These are phyloP conservation scores for Aspergillus brunneoviolaceus DNA, from an alignment of 2,329 filamentous ascomycete genomes.

Conservation along the genomic window DNA sequence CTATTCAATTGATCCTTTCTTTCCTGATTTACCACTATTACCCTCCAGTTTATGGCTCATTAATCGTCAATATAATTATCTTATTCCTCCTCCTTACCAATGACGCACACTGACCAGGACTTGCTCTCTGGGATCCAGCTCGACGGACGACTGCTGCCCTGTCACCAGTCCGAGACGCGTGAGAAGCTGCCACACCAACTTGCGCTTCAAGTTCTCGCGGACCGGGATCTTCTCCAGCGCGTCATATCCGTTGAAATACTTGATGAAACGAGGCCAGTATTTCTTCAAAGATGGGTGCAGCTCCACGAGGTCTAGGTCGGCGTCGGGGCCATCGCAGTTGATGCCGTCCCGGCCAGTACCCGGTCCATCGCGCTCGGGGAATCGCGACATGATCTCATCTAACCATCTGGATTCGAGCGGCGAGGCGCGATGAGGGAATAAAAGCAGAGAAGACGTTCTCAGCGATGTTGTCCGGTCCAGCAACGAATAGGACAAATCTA, in stretches of 20 bases:
- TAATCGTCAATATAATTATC: background rate
- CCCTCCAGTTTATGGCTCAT: background rate
- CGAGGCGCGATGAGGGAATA: constrained; percentile 75
- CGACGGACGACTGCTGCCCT: constrained; percentile 36
- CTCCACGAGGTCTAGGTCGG: constrained; percentile 27
- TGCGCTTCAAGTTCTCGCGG: constrained; percentile 83
- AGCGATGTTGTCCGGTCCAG: constrained; percentile 34
- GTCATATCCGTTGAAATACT: constrained; percentile 83
- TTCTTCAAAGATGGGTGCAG: constrained; percentile 49
- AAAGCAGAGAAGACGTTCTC: constrained; percentile 64
- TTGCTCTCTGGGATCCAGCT: constrained; percentile 36
- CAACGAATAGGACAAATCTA: constrained; percentile 34
- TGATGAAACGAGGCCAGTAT: constrained; percentile 71
- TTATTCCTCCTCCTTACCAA: constrained; percentile 52
- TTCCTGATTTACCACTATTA: background rate
- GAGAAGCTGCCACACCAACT: constrained; percentile 57
- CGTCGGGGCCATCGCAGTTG: constrained; percentile 12
- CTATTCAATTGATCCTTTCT: too few species aligned
- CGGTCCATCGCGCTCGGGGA: constrained; percentile 30
- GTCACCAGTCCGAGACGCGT: constrained; percentile 67
- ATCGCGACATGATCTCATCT: constrained; percentile 45
- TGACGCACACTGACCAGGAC: constrained; percentile 64
- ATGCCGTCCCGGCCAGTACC: constrained; percentile 13
- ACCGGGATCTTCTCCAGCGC: constrained; percentile 83
- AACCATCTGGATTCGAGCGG: constrained; percentile 74